Percentiles rank a stretch among this genome's conserved stretches.
Evolutionary conservation across 805 yeast genomes (phyloP).

Genomic region (Saccharomycopsis sp.): DNA sequence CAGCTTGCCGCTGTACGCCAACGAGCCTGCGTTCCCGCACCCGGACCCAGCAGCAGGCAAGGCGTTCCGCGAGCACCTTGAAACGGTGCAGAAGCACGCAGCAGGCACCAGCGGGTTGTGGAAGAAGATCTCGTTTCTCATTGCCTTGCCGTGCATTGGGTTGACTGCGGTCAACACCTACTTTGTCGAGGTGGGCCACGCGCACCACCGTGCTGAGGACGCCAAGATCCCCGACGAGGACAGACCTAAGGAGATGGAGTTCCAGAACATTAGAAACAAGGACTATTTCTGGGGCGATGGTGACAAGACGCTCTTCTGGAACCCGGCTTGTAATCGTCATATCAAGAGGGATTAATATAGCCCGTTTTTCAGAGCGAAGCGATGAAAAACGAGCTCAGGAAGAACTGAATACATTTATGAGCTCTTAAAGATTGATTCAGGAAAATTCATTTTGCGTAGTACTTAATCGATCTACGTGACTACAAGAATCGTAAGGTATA

Average conservation of each 20-base stretch:
- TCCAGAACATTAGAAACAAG: slow-evolving; percentile 80
- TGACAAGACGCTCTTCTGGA: slow-evolving; percentile 96
- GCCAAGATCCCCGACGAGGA: slow-evolving; percentile 69
- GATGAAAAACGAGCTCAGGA: too few species aligned
- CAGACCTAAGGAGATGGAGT: slow-evolving; percentile 87
- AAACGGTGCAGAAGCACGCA: slow-evolving; percentile 74
- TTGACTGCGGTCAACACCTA: slow-evolving; percentile 73
- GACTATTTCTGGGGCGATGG: slow-evolving; percentile 99
- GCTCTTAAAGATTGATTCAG: too few species aligned
- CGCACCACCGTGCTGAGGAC: slow-evolving; percentile 77
- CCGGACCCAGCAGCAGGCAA: slow-evolving; percentile 58
- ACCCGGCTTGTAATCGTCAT: slow-evolving; percentile 84
- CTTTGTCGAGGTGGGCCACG: slow-evolving; percentile 79
- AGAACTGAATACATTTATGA: too few species aligned
- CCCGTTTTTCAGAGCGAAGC: too few species aligned
- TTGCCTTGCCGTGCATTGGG: slow-evolving; percentile 76
- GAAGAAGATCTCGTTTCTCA: slow-evolving; percentile 73
- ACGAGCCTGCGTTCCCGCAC: slow-evolving; percentile 38
- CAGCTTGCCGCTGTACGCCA: slow-evolving; percentile 33
- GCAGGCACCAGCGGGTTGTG: slow-evolving; percentile 65
- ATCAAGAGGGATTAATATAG: too few species aligned
- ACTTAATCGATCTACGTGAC: too few species aligned
- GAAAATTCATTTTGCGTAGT: too few species aligned
- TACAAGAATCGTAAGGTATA: too few species aligned
- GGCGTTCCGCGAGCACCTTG: slow-evolving; percentile 51